Base-by-base conservation (phyloP, 352 stramenopile species). In the Phytophthora brassicae region DNA sequence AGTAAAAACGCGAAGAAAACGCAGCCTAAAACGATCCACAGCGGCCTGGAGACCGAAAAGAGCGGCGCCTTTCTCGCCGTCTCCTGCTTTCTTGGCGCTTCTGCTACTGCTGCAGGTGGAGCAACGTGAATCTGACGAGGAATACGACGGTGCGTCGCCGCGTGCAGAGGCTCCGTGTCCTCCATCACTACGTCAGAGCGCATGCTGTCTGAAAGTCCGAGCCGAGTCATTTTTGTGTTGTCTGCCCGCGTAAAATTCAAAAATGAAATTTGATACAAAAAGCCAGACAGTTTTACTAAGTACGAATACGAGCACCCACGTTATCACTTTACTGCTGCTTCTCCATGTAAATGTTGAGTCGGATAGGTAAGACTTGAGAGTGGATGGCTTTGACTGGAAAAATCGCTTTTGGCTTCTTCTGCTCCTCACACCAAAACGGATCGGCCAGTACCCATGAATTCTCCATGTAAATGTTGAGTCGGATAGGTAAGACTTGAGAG, bases 371-470 rank as follows among this genome's bases (percentile, higher is more conserved):
- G 9, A 52, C 29, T 7, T 77, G 61, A 8, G 45, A 43, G 29
- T 77, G 60, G 41, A 81, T 78, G 0, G 70, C 69, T 43, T 80
- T 85, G 38, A 89, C 38, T 19, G 80, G 83, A 14, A 77, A 59
- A 3, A 89, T 39, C 23, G 71, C 66, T 14, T 64, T 70, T 0
- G 51, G 31, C 24, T 66, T 60, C 19, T 56, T 47, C 31, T 80
- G 51, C 6, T 74, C 56, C 22, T 82, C 60, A 31, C 73, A 68
- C 82, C 79, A 89, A 24, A 80, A 79, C 4, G 55, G 65, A 59
- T 90, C 78, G 5, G 84, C 79, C 9, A 84, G 48, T 0, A 95
- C 72, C 86, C 84, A 95, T 48, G 86, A 92, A 51, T 85, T 87
- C n/a, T n/a, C n/a, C n/a, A n/a, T n/a, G n/a, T n/a, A n/a, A n/a